Evolutionary conservation across 208 protist genomes (phyloP).

Genomic region (Leptomonas seymouri): DNA sequence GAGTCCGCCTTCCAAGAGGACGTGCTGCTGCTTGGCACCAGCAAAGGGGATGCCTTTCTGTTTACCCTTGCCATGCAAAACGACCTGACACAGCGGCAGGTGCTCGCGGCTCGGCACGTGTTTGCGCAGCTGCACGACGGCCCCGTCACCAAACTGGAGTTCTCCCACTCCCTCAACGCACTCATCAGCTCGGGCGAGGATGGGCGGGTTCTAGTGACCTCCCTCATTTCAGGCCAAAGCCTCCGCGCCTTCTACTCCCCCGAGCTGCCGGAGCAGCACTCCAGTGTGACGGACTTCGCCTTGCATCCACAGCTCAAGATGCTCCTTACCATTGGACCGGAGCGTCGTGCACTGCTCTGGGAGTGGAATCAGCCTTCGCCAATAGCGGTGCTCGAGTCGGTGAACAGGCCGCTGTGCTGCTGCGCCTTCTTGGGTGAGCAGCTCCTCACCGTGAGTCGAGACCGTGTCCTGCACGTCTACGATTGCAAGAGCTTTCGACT

Average conservation of each 20-base stretch:
- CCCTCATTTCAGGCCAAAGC: conserved; percentile 52
- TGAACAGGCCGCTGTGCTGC: conserved; percentile 68
- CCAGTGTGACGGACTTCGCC: conserved; percentile 67
- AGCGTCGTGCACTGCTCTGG: conserved; percentile 81
- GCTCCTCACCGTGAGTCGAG: conserved; percentile 64
- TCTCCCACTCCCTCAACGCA: conserved; percentile 56
- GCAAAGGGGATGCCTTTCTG: conserved; percentile 61
- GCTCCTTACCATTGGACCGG: conserved; percentile 76
- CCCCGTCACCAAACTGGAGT: conserved; percentile 72
- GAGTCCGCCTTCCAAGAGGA: conserved; percentile 67
- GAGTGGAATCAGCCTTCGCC: conserved; percentile 65
- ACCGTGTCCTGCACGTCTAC: conserved; percentile 74
- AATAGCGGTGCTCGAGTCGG: conserved; percentile 63
- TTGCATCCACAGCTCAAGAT: conserved; percentile 58
- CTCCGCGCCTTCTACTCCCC: conserved; percentile 48
- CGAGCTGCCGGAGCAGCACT: conserved; percentile 42
- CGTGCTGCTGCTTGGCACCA: conserved; percentile 69
- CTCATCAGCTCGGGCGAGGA: conserved; percentile 73
- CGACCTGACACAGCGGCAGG: conserved; percentile 45
- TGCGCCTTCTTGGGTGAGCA: conserved; percentile 55
- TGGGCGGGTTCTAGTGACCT: conserved; percentile 70
- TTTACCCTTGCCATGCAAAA: conserved; percentile 45
- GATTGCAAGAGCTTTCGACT: conserved; percentile 64
- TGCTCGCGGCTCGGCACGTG: conserved; percentile 37
- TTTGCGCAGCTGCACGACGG: conserved; percentile 40